Evolutionary conservation across 495 filamentous ascomycete species (phyloP).

Genomic region (Lichenothelia convexa): DNA sequence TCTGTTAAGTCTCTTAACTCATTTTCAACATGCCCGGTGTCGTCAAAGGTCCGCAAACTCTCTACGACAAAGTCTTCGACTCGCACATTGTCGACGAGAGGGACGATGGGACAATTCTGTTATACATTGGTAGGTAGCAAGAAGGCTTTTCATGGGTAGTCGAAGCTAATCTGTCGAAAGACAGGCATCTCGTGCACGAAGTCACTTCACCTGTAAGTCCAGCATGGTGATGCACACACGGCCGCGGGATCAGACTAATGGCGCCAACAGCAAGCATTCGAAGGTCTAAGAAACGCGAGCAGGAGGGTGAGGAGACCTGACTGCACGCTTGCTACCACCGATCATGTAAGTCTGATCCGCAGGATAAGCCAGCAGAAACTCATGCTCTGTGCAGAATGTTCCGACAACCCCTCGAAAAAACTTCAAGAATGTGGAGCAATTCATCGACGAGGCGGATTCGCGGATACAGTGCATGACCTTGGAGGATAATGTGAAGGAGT

Average conservation of each 20-base stretch:
- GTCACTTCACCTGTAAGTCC: constrained; percentile 72
- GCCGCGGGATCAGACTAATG: constrained; percentile 12
- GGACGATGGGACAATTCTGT: constrained; percentile 73
- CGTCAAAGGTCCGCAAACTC: constrained; percentile 10
- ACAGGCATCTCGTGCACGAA: constrained; percentile 92
- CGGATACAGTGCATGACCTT: constrained; percentile 85
- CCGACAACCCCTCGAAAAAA: constrained; percentile 76
- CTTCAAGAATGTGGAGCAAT: constrained; percentile 66
- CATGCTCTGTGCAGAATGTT: constrained; percentile 46
- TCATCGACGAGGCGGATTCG: constrained; percentile 88
- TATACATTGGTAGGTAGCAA: constrained; percentile 63
- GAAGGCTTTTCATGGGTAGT: constrained; percentile 1
- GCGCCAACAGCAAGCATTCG: constrained; percentile 67
- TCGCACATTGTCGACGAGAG: constrained; percentile 88
- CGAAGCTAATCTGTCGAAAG: no score
- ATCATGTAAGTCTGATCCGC: constrained; percentile 55
- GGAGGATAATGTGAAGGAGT: constrained; percentile 92
- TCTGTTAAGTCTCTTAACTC: no score
- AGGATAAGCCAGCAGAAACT: constrained; percentile 6
- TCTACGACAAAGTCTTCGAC: constrained; percentile 83
- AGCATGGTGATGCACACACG: neutral
- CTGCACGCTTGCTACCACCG: constrained; percentile 89
- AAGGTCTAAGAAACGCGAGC: constrained; percentile 73
- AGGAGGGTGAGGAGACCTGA: constrained; percentile 82
- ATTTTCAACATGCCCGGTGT: constrained; percentile 10